Base-by-base conservation (phyloP, 1,284 basidiomycete species). In the Mycena sp. region DNA sequence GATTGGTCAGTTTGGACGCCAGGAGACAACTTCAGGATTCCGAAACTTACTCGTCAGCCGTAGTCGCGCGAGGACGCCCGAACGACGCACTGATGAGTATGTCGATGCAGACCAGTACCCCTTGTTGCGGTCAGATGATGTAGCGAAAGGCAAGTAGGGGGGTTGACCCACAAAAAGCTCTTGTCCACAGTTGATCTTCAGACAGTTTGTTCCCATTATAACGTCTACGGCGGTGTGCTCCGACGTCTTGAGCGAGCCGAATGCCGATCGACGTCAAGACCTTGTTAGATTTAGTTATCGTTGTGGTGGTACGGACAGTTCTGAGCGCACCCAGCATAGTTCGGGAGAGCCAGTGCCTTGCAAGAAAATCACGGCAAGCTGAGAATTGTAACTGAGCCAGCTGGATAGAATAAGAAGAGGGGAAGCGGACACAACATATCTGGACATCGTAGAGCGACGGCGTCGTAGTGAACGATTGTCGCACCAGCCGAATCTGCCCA, bases 171-270 rank as follows among this genome's bases (percentile, higher is more conserved):
- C 92, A 93, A 75, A 94, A 94, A 2, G 86, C 86, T 0, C 92
- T 84, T 68, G 87, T 90, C 79, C 85, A 86, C 3, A 66, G 43
- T 30, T 89, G 75, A 63, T 92, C 89, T 57, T 86, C 81, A 55
- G 89, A 80, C 0, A 78, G 72, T 45, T 61, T 67, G 17, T 63
- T 48, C 17, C 61, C 65, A 12, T 35, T 62, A 46, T 66, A 67
- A 10, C 61, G 30, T 14, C 61, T 30, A 29, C 61, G 46, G 3
- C 65, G 65, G 44, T 67, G 65, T 14, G 61, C 61, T 14, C 65
- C 65, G 10, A 67, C 65, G 40, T 67, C 65, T 48, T 64, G 62
- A 38, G 66, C 66, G 5, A 63, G 37, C 14, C 66, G 55, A 23
- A 67, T 59, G 11, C 63, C 66, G 16, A 67, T 59, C 3, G 61